Evolutionary conservation across 2,329 filamentous ascomycete genomes (phyloP).

Genomic region (Calonectria crousiana): DNA sequence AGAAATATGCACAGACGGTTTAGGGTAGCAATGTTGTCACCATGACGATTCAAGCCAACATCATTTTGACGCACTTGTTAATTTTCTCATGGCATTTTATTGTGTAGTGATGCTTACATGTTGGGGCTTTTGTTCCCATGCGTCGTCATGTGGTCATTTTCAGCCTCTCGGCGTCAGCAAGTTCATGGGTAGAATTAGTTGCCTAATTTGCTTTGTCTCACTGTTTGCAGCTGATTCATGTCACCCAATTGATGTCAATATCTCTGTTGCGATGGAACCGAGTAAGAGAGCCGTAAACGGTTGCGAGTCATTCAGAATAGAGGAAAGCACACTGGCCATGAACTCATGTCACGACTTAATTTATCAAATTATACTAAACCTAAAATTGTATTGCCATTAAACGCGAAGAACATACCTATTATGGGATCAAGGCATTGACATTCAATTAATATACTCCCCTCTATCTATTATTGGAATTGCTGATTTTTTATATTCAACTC

Average conservation of each 20-base stretch:
- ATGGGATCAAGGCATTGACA: background rate
- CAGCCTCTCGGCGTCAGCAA: background rate
- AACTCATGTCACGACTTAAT: background rate
- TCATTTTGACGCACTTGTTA: background rate
- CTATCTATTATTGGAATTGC: background rate
- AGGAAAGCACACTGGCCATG: background rate
- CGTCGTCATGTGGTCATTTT: background rate
- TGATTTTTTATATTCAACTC: background rate
- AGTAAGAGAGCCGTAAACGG: background rate
- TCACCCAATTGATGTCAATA: background rate
- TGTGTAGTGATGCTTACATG: background rate
- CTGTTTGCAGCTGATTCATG: background rate
- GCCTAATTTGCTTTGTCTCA: background rate
- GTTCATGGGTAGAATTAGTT: background rate
- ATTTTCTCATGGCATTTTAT: background rate
- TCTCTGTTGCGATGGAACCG: too few relatives aligned
- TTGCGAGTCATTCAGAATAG: background rate
- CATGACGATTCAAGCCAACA: constrained; percentile 1
- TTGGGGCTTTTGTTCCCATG: background rate
- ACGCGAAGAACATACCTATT: background rate
- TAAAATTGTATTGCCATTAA: background rate
- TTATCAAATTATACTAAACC: background rate
- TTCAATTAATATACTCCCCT: background rate
- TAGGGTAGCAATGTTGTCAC: background rate
- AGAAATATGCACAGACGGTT: background rate